A percentile compares a stretch with the other conserved stretches of the same genome.
These are phyloP conservation scores for Liquidambar formosana DNA, from an alignment of 164 flowering plant species.

Conservation along the genomic window DNA sequence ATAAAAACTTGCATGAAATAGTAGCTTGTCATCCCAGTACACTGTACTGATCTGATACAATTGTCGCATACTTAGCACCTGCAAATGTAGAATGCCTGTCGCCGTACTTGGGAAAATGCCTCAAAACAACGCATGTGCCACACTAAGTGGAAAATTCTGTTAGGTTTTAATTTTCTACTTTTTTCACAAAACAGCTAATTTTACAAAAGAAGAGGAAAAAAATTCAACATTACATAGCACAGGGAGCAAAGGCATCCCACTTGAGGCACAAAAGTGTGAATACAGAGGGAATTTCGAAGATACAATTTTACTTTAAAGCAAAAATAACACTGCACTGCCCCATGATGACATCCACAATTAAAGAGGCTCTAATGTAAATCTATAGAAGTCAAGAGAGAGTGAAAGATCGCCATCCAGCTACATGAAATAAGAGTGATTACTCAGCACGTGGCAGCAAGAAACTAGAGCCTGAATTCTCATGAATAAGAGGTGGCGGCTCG, in stretches of 20 bases:
- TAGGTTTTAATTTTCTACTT: too few relatives aligned
- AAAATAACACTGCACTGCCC: background rate
- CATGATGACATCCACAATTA: background rate
- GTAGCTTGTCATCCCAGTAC: constrained; percentile 99
- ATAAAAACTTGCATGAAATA: constrained; percentile 88
- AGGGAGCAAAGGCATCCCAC: constrained; percentile 1
- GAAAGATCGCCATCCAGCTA: background rate
- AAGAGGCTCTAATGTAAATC: background rate
- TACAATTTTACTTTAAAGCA: background rate
- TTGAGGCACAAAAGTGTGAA: background rate
- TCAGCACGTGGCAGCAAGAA: constrained; percentile 77
- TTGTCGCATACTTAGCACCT: too few relatives aligned
- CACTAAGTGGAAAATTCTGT: too few relatives aligned
- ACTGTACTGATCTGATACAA: constrained; percentile 95
- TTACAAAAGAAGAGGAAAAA: background rate
- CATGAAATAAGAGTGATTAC: constrained; percentile 19
- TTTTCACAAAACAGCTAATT: too few relatives aligned
- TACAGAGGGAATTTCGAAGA: background rate
- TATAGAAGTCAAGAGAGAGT: background rate
- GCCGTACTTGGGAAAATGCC: too few relatives aligned
- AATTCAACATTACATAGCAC: background rate
- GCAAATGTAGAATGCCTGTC: constrained; percentile 21
- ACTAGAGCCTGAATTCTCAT: constrained; percentile 87
- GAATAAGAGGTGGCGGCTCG: constrained; percentile 90
- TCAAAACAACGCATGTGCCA: too few relatives aligned